These are phyloP conservation scores for Coemansia sp. DNA, from an alignment of 192 early-diverging fungal species.

Conservation along the genomic window DNA sequence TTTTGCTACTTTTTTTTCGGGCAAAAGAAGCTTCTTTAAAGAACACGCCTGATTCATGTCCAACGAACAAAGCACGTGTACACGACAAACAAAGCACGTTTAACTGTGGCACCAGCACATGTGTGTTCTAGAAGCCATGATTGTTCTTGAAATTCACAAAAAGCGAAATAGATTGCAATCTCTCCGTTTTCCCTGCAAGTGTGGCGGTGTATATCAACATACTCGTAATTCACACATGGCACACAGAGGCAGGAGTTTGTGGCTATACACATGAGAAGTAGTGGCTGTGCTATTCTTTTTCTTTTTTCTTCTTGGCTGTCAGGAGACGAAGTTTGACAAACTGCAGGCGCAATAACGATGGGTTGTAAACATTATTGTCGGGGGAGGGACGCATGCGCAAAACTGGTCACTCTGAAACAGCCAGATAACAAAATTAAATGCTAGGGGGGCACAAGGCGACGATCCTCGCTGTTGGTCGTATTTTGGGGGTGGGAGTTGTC, in stretches of 20 bases:
- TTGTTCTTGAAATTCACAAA: background rate
- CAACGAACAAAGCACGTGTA: slow-evolving; percentile 9
- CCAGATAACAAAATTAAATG: background rate
- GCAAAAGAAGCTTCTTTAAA: slow-evolving; percentile 6
- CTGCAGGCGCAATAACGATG: background rate
- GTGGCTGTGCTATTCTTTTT: background rate
- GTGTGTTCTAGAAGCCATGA: background rate
- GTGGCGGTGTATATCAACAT: background rate
- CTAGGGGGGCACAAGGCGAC: slow-evolving; percentile 4
- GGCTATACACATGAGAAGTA: background rate
- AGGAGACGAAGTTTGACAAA: background rate
- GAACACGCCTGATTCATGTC: background rate
- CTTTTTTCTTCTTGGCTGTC: background rate
- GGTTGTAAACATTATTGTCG: background rate
- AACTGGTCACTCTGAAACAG: background rate
- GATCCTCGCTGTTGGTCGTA: background rate
- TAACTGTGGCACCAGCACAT: slow-evolving; percentile 2
- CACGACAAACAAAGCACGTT: background rate
- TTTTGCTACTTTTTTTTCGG: background rate
- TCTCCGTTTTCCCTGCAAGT: background rate
- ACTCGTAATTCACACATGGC: background rate
- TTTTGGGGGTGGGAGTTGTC: background rate
- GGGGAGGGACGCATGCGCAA: background rate
- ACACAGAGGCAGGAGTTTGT: background rate
- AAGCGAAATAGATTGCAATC: background rate